These are phyloP conservation scores for Rhodofomes roseus DNA, from an alignment of 1,284 basidiomycete genomes.

Conservation along the genomic window DNA sequence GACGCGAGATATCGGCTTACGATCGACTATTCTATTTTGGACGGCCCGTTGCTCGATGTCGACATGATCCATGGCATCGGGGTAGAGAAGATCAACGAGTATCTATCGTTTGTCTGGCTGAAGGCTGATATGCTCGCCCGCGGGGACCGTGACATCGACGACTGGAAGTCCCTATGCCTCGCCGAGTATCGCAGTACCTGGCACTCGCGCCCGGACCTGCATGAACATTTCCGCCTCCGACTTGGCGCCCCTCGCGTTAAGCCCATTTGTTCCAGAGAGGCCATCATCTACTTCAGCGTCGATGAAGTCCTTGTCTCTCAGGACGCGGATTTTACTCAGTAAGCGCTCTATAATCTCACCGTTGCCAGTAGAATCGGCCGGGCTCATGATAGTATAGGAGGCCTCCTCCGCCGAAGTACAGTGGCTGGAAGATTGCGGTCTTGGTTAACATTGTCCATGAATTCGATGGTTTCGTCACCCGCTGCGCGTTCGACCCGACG, in stretches of 20 bases:
- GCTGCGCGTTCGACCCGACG: conserved; percentile 21
- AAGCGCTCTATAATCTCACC: conserved; percentile 8
- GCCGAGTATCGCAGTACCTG: conserved; percentile 26
- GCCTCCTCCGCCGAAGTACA: conserved; percentile 11
- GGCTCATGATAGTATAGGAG: conserved; percentile 5
- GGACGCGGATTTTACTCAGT: conserved; percentile 20
- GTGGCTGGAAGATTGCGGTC: conserved; percentile 29
- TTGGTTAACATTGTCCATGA: conserved; percentile 26
- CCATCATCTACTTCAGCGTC: conserved; percentile 27
- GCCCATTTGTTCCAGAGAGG: conserved; percentile 29
- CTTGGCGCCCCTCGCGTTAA: conserved; percentile 27
- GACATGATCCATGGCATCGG: conserved; percentile 23
- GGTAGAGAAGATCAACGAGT: conserved; percentile 28
- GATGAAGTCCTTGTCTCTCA: conserved; percentile 26
- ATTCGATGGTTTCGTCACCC: conserved; percentile 18
- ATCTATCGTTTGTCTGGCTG: conserved; percentile 29
- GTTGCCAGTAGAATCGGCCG: not conserved
- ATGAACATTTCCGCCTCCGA: conserved; percentile 24
- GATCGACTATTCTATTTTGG: conserved; percentile 25
- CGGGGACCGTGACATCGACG: conserved; percentile 8
- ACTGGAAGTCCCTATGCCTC: conserved; percentile 18
- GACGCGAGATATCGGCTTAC: conserved; percentile 15
- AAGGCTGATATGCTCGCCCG: conserved; percentile 27
- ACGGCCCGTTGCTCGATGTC: conserved; percentile 8
- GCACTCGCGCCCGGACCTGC: conserved; percentile 10